Conservation (phyloP, 768 basidiomycete species). For the Pleurotus salmoneostramineus region DNA sequence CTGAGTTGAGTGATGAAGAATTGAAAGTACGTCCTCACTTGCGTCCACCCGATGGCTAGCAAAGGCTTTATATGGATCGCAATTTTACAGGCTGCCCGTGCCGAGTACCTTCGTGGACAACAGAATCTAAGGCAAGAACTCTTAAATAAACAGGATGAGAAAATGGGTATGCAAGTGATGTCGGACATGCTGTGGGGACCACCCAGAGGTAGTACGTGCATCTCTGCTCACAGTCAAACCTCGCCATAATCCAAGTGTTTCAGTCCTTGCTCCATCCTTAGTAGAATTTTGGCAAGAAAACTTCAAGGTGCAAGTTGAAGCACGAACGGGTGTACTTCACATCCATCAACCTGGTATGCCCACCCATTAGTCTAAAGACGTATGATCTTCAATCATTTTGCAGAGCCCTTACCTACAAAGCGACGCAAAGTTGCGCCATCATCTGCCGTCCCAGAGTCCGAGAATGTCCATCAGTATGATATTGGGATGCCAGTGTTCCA, state of each 20-base stretch:
- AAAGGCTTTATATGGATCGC: too few species aligned
- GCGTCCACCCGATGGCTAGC: too few species aligned
- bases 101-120: constrained; percentile 66
- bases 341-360: constrained; percentile 32
- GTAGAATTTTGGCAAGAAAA: constrained; percentile 73
- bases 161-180: constrained; percentile 46
- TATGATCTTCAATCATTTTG: not conserved
- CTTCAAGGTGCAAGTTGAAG: constrained; percentile 67
- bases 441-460: constrained; percentile 6
- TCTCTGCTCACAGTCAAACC: not conserved
- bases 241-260: not conserved
- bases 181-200: constrained; percentile 66
- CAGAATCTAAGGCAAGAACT: constrained; percentile 45
- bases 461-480: constrained; percentile 10
- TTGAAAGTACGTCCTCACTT: constrained; percentile 47
- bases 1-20: constrained; percentile 80
- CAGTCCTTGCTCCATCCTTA: constrained; percentile 66
- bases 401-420: constrained; percentile 44
- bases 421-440: constrained; percentile 35
- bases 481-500: constrained; percentile 8
- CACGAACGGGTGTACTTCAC: constrained; percentile 43
- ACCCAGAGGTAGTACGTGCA: constrained; percentile 55
- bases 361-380: not conserved
- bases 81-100: constrained; percentile 48
- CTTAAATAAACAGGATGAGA: constrained; percentile 51